Evolutionary conservation across 1,139 yeast genomes (phyloP).

Genomic region (Candida glucosophila): DNA sequence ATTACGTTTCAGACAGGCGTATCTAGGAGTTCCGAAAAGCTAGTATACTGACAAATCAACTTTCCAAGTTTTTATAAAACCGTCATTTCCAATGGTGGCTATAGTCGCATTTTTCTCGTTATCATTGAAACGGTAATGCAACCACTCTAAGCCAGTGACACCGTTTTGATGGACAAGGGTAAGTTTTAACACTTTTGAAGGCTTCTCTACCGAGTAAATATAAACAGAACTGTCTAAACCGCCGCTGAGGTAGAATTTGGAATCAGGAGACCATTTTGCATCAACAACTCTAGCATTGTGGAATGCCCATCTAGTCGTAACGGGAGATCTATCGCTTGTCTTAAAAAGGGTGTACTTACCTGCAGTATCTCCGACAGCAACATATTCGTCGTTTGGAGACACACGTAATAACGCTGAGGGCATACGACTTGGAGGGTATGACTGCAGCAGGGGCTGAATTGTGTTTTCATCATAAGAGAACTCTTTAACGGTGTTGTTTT

Average conservation of each 20-base stretch:
- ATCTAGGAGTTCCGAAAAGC: too few species aligned
- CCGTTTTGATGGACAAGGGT: conserved; percentile 88
- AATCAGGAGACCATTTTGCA: conserved; percentile 72
- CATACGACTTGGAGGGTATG: conserved; percentile 47
- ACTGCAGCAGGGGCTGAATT: conserved; percentile 7
- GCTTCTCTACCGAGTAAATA: conserved; percentile 70
- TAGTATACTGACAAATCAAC: too few species aligned
- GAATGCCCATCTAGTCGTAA: conserved; percentile 93
- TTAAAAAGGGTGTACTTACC: conserved; percentile 78
- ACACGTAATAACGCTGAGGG: conserved; percentile 55
- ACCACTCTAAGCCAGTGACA: conserved; percentile 69
- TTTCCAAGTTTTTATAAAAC: conserved; percentile 70
- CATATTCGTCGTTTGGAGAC: conserved; percentile 59
- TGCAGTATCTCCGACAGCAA: conserved; percentile 80
- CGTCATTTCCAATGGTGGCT: conserved; percentile 74
- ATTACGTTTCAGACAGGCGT: too few species aligned
- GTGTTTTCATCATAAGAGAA: conserved; percentile 12
- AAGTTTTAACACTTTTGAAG: conserved; percentile 65
- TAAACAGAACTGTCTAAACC: conserved; percentile 79
- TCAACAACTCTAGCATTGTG: conserved; percentile 76
- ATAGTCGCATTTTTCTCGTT: conserved; percentile 28
- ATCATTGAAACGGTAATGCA: conserved; percentile 18
- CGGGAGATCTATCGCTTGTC: conserved; percentile 42
- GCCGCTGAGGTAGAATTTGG: conserved; percentile 65
- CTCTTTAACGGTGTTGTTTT: conserved; percentile 24